phyloP scores from a whole-genome alignment of 495 filamentous ascomycete species.

The Daldinia loculata region DNA sequence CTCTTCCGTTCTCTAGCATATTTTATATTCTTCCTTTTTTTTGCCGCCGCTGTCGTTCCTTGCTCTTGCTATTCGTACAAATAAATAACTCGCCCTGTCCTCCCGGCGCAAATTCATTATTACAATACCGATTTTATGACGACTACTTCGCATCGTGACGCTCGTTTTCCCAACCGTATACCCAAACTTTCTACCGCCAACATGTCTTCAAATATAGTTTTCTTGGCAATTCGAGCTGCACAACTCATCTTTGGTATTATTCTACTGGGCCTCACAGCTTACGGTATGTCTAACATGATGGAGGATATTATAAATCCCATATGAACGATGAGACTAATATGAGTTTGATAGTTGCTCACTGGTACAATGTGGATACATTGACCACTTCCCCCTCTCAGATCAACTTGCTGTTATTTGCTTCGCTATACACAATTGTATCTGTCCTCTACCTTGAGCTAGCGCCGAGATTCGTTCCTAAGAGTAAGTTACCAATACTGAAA shows the following conservation, averaged over 20 bases:
- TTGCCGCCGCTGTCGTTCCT: conserved; percentile 29
- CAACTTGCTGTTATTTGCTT: conserved; percentile 76
- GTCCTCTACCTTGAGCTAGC: conserved; percentile 70
- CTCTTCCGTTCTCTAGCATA: conserved; percentile 35
- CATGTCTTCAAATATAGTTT: conserved; percentile 37
- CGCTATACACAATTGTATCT: conserved; percentile 72
- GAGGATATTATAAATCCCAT: too few species aligned
- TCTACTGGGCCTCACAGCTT: conserved; percentile 72
- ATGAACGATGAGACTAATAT: too few species aligned
- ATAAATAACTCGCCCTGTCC: conserved; percentile 19
- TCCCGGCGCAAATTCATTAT: conserved; percentile 8
- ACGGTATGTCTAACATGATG: conserved; percentile 61
- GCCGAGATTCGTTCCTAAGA: conserved; percentile 60
- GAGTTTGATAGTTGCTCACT: conserved; percentile 51
- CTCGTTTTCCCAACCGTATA: conserved; percentile 41
- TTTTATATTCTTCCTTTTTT: conserved; percentile 16
- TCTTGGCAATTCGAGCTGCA: conserved; percentile 48
- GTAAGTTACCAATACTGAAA: conserved; percentile 42
- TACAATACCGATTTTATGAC: conserved; percentile 32
- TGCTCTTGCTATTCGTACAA: conserved; percentile 37
- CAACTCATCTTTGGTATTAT: conserved; percentile 73
- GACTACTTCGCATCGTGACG: conserved; percentile 39
- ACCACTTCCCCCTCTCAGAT: conserved; percentile 63
- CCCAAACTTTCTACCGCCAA: conserved; percentile 32
- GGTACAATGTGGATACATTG: conserved; percentile 59